phyloP scores from a whole-genome alignment of 2,329 filamentous ascomycete species.

The Byssothecium circinans region DNA sequence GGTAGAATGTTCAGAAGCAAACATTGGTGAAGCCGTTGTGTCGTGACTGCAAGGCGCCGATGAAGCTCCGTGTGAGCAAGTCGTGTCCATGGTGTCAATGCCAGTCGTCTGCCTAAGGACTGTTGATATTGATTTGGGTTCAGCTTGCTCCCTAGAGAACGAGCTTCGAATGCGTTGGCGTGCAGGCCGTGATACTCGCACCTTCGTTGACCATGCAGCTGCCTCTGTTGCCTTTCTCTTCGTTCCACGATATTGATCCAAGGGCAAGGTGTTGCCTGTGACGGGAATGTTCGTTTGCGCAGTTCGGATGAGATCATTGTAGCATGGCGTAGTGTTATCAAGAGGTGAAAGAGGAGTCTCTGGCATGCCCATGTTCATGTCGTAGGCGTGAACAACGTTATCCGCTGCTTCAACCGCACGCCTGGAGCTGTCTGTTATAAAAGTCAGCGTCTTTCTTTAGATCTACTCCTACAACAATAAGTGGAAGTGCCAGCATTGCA shows the following conservation, averaged over 20 bases:
- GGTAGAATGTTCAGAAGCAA: constrained; percentile 44
- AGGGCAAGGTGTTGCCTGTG: constrained; percentile 45
- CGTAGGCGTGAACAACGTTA: constrained; percentile 74
- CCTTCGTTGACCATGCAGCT: constrained; percentile 28
- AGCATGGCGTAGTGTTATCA: constrained; percentile 31
- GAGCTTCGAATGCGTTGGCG: constrained; percentile 31
- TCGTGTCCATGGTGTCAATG: constrained; percentile 21
- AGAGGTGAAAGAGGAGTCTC: constrained; percentile 57
- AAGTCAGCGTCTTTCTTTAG: too few species aligned
- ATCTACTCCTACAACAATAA: too few species aligned
- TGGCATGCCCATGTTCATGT: constrained; percentile 75
- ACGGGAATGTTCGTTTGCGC: constrained; percentile 49
- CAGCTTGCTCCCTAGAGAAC: constrained; percentile 33
- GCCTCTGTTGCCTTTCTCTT: constrained; percentile 49
- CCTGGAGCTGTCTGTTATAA: constrained; percentile 63
- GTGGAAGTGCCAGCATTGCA: too few species aligned
- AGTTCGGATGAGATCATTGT: constrained; percentile 33
- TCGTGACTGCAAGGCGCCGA: constrained; percentile 25
- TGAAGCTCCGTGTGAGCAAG: constrained; percentile 26
- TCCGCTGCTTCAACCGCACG: constrained; percentile 73
- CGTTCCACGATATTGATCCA: constrained; percentile 43
- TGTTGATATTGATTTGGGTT: constrained; percentile 20
- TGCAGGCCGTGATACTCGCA: constrained; percentile 27
- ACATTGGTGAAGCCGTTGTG: constrained; percentile 33
- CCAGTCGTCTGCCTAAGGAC: constrained; percentile 15